phyloP scores from a whole-genome alignment of 2,329 filamentous ascomycete species.

The Leptographium procerum region DNA sequence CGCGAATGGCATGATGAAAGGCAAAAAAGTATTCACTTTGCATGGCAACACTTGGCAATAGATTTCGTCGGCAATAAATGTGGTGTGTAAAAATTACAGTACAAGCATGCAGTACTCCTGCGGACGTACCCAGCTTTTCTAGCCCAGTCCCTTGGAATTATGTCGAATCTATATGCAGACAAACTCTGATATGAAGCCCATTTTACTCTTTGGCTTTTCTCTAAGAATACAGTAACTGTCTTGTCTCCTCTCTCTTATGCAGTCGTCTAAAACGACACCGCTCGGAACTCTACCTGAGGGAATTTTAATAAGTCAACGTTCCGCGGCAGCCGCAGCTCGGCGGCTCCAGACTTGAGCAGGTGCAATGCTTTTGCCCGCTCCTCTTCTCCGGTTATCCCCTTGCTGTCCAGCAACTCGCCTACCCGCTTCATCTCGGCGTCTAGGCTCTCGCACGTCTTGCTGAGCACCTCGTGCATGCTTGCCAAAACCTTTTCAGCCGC shows the following conservation, averaged over 20 bases:
- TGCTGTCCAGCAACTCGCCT: conserved; percentile 16
- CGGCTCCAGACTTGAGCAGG: conserved; percentile 67
- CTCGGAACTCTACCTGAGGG: conserved; percentile 54
- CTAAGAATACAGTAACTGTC: background rate
- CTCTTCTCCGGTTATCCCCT: conserved; percentile 18
- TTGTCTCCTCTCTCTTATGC: background rate
- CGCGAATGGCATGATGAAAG: background rate
- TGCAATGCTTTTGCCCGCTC: conserved; percentile 47
- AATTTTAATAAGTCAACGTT: conserved; percentile 57
- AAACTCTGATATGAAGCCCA: background rate
- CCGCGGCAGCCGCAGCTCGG: conserved; percentile 74
- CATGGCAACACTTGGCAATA: too few species aligned
- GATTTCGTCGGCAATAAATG: background rate
- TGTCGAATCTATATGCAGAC: background rate
- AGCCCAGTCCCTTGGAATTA: background rate
- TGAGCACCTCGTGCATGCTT: conserved; percentile 81
- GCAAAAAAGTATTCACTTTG: background rate
- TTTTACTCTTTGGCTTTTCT: background rate
- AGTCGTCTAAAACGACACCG: conserved; percentile 33
- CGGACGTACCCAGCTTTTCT: background rate
- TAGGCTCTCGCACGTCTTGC: conserved; percentile 56
- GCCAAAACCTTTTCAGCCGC: conserved; percentile 80
- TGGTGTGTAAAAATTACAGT: background rate
- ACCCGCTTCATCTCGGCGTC: conserved; percentile 34
- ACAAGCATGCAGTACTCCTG: background rate